phyloP scores from a whole-genome alignment of 2,329 filamentous ascomycete genomes.

The Dothiorella sarmentorum region DNA sequence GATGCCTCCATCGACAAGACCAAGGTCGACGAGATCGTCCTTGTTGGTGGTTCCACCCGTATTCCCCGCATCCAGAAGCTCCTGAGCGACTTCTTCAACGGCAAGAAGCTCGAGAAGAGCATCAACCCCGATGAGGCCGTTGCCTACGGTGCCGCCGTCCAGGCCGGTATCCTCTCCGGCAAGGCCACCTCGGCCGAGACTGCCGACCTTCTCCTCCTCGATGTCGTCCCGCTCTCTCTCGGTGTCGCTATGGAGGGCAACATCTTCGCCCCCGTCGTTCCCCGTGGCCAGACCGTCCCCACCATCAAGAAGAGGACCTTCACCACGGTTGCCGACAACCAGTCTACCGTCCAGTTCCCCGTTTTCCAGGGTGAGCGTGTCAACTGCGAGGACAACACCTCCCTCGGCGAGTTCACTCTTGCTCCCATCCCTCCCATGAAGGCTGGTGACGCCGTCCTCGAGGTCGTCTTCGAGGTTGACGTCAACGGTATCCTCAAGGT shows the following conservation, averaged over 20 bases:
- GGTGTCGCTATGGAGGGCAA: slow-evolving; percentile 99
- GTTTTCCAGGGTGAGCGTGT: slow-evolving; percentile 95
- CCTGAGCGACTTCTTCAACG: slow-evolving; percentile 96
- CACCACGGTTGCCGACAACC: slow-evolving; percentile 71
- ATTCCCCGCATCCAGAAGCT: slow-evolving; percentile 99
- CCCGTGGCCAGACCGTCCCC: slow-evolving; percentile 59
- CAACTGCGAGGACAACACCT: slow-evolving; percentile 98
- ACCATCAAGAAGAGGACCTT: slow-evolving; percentile 84
- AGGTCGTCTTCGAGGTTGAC: slow-evolving; percentile 98
- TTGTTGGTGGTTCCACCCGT: slow-evolving; percentile 98
- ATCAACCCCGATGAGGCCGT: slow-evolving; percentile 99
- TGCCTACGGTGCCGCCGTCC: slow-evolving; percentile 96
- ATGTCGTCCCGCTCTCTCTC: slow-evolving; percentile 92
- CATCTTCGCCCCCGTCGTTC: slow-evolving; percentile 93
- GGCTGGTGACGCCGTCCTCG: slow-evolving; percentile 92
- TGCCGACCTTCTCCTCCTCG: slow-evolving; percentile 87
- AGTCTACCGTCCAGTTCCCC: slow-evolving; percentile 81
- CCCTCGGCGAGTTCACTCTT: slow-evolving; percentile 93
- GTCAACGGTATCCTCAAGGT: slow-evolving; percentile 99
- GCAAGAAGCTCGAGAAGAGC: slow-evolving; percentile 99
- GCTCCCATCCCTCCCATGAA: slow-evolving; percentile 82
- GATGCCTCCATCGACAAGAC: slow-evolving; percentile 84
- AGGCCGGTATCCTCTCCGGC: slow-evolving; percentile 97
- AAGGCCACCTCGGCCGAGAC: slow-evolving; percentile 97
- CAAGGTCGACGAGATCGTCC: slow-evolving; percentile 95